Percentiles rank a stretch among this genome's conserved stretches.
These are phyloP conservation scores for Fusarium sp. DNA, from an alignment of 2,329 filamentous ascomycete species.

Conservation along the genomic window DNA sequence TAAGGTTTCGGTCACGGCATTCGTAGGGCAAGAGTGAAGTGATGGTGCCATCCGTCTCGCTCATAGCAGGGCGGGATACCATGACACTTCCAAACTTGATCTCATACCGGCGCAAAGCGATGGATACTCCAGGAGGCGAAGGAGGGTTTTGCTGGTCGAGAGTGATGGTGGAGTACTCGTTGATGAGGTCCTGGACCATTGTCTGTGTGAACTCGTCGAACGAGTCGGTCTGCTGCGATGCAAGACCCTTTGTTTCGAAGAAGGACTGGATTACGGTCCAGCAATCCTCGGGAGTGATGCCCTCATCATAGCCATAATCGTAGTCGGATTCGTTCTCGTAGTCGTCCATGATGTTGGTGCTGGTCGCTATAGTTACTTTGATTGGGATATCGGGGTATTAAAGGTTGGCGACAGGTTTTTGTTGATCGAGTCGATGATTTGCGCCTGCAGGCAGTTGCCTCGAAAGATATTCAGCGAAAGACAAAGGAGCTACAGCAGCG, in stretches of 20 bases:
- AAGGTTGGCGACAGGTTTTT: conserved; percentile 15
- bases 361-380: not conserved
- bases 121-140: conserved; percentile 79
- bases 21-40: conserved; percentile 92
- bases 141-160: conserved; percentile 92
- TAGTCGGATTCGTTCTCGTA: conserved; percentile 73
- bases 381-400: conserved; percentile 1
- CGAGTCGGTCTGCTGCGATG: conserved; percentile 97
- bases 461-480: conserved; percentile 37
- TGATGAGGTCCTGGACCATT: conserved; percentile 93
- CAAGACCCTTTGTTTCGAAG: conserved; percentile 95
- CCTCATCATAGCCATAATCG: conserved; percentile 76
- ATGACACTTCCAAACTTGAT: conserved; percentile 93
- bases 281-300: conserved; percentile 96
- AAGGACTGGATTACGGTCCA: conserved; percentile 98
- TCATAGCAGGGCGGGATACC: conserved; percentile 90
- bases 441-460: conserved; percentile 23
- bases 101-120: conserved; percentile 91
- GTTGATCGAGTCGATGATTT: conserved; percentile 17
- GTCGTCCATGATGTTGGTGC: conserved; percentile 62
- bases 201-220: conserved; percentile 97
- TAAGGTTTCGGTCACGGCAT: conserved; percentile 93
- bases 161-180: conserved; percentile 91
- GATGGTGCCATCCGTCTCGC: conserved; percentile 91
- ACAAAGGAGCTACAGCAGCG: conserved; percentile 40